phyloP scores from a whole-genome alignment of 805 yeast genomes.

The Ogataea henricii region DNA sequence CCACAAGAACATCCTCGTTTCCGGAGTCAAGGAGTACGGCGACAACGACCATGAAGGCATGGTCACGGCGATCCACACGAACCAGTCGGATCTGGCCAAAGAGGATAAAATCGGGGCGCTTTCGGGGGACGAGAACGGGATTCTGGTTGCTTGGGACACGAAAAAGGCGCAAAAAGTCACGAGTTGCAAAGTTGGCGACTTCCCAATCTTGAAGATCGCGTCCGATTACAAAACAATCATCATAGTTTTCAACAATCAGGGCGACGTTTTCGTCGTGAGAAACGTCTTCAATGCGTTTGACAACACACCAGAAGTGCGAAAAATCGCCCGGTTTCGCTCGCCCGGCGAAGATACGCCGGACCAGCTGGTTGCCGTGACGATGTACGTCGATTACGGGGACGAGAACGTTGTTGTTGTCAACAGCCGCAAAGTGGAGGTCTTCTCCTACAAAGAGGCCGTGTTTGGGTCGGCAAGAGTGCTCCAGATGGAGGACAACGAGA shows the following conservation, averaged over 20 bases:
- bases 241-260: conserved; percentile 25
- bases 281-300: conserved; percentile 21
- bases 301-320: conserved; percentile 7
- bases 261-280: conserved; percentile 27
- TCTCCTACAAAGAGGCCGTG: conserved; percentile 18
- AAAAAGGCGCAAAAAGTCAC: conserved; percentile 19
- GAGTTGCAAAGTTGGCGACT: conserved; percentile 14
- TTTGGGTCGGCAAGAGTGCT: conserved; percentile 10
- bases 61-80: conserved; percentile 28
- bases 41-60: conserved; percentile 22
- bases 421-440: conserved; percentile 21
- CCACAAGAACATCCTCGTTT: conserved; percentile 26
- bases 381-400: conserved; percentile 37
- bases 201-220: conserved; percentile 26
- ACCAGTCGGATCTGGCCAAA: conserved; percentile 24
- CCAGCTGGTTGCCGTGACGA: conserved; percentile 17
- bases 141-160: conserved; percentile 36
- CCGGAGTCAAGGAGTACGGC: conserved; percentile 26
- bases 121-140: conserved; percentile 34
- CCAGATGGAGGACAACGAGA: conserved; percentile 11
- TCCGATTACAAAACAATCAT: conserved; percentile 33
- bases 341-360: conserved; percentile 6
- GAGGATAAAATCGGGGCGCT: conserved; percentile 33
- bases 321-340: conserved; percentile 10
- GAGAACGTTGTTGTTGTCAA: conserved; percentile 26